Conservation (phyloP, 2,329 filamentous ascomycete species). For the Acarospora socialis region DNA sequence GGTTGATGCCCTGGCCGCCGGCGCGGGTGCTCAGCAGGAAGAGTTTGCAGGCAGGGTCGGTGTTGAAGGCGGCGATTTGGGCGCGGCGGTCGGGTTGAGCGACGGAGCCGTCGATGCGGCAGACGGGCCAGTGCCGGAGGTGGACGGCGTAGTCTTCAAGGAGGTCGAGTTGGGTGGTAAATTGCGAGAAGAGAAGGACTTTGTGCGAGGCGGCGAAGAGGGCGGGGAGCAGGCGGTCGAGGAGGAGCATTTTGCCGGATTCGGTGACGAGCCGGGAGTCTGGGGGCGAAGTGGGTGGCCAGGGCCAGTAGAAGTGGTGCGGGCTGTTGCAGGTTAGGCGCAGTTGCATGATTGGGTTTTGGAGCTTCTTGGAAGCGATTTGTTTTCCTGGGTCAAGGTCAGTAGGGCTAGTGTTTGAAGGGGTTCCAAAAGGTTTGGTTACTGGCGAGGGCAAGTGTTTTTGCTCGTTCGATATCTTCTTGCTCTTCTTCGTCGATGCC, state of each 20-base stretch:
- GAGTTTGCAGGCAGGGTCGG: slow-evolving; percentile 49
- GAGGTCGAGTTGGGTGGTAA: slow-evolving; percentile 86
- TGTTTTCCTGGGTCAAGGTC: slow-evolving; percentile 49
- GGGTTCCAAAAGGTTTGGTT: background rate
- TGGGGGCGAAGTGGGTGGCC: slow-evolving; percentile 45
- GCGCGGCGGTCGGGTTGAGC: slow-evolving; percentile 55
- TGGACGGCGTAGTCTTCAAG: slow-evolving; percentile 62
- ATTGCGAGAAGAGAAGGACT: slow-evolving; percentile 91
- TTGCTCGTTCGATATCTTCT: slow-evolving; percentile 15
- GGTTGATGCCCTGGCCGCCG: slow-evolving; percentile 89
- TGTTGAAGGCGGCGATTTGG: slow-evolving; percentile 63
- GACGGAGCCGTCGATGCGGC: slow-evolving; percentile 82
- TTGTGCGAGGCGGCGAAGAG: slow-evolving; percentile 69
- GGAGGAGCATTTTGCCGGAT: slow-evolving; percentile 88
- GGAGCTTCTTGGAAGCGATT: slow-evolving; percentile 79
- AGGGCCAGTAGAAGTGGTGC: slow-evolving; percentile 94
- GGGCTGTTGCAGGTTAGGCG: slow-evolving; percentile 86
- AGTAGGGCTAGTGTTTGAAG: background rate
- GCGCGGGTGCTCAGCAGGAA: slow-evolving; percentile 85
- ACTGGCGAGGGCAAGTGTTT: slow-evolving; percentile 20
- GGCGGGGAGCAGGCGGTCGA: slow-evolving; percentile 68
- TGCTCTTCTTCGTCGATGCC: slow-evolving; percentile 31
- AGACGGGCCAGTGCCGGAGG: slow-evolving; percentile 67
- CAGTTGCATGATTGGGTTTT: slow-evolving; percentile 84
- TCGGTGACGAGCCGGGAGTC: slow-evolving; percentile 75